Base-by-base conservation (phyloP, 148 eudicot genomes). In the Bassia scoparia region DNA sequence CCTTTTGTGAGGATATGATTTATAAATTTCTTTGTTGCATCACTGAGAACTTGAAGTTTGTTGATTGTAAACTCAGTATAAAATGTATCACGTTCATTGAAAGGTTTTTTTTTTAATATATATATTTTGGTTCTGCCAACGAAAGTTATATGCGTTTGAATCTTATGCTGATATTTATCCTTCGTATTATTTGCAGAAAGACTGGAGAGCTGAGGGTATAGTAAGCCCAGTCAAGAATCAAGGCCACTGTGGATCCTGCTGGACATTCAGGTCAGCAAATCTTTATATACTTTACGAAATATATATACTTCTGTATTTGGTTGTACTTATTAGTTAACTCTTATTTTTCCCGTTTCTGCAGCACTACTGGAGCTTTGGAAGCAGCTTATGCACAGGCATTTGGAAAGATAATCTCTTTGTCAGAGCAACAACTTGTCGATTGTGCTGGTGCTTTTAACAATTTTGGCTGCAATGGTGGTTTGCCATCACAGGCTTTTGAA, bases 351-450 rank as follows among this genome's bases (percentile, higher is more conserved):
- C 31, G 7, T 21, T 24, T 79, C 68, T 83, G 65, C 88, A 92
- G 99, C 83, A 88, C 99, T 23, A 96, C 99, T 54, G 99, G 99
- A 75, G 88, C 99, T 50, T 83, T 96, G 68, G 99, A 96, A 84
- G 99, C 99, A 77, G 99, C 99, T 65, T 96, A 96, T 82, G 84
- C 89, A 38, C 99, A 96, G 71, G 95, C 97, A 55, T 86, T 77
- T 74, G 92, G 96, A 66, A 87, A 89, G 77, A 85, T 67, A 11
- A 85, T 96, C 77, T 96, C 97, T 75, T 81, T 96, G 61, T 96
- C 99, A 11, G 99, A 96, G 85, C 99, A 96, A 78, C 99, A 96
- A 73, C 99, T 96, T 79, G 97, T 96, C 71, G 99, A 96, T 74
- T 96, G 99, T 82, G 99, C 97, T 43, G 82, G 84, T 15, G 83